Conservation (phyloP, 495 filamentous ascomycete species). For the Aspergillus carlsbadensis region DNA sequence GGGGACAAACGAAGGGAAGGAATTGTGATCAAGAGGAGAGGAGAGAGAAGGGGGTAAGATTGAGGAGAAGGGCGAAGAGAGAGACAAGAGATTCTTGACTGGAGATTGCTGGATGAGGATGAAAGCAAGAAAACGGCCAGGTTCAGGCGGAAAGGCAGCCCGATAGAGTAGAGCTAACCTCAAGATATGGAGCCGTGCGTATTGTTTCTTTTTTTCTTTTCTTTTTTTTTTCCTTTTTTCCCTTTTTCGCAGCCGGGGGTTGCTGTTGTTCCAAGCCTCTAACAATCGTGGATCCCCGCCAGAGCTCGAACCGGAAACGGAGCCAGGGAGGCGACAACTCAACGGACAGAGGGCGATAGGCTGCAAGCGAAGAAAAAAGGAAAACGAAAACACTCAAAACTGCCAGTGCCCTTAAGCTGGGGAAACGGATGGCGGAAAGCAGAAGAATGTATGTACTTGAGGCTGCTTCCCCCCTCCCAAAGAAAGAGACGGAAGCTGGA, state of each 20-base stretch:
- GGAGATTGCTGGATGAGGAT: conserved; percentile 17
- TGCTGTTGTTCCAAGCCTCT: conserved; percentile 20
- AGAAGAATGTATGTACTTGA: conserved; percentile 8
- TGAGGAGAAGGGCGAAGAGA: conserved; percentile 27
- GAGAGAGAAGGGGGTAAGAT: conserved; percentile 28
- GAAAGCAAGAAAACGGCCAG: conserved; percentile 20
- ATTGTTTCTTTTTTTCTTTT: conserved; percentile 14
- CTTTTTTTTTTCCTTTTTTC: conserved; percentile 19
- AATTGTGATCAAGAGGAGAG: conserved; percentile 24
- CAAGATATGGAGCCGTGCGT: conserved; percentile 20
- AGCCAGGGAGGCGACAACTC: conserved; percentile 25
- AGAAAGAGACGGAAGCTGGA: conserved; percentile 3
- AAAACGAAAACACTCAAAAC: conserved; percentile 1
- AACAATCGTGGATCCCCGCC: conserved; percentile 43
- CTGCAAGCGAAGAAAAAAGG: conserved; percentile 21
- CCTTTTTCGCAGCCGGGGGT: conserved; percentile 13
- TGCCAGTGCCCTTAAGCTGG: conserved; percentile 4
- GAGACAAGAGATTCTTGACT: conserved; percentile 18
- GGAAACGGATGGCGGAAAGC: conserved; percentile 8
- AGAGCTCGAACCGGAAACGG: conserved; percentile 43
- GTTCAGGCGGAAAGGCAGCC: conserved; percentile 23
- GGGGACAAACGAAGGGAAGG: conserved; percentile 24
- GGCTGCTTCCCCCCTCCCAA: background rate
- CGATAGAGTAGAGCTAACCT: background rate
- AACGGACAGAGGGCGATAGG: conserved; percentile 15